Evolutionary conservation across 805 yeast species (phyloP).

Genomic region (Myxozyma monticola): DNA sequence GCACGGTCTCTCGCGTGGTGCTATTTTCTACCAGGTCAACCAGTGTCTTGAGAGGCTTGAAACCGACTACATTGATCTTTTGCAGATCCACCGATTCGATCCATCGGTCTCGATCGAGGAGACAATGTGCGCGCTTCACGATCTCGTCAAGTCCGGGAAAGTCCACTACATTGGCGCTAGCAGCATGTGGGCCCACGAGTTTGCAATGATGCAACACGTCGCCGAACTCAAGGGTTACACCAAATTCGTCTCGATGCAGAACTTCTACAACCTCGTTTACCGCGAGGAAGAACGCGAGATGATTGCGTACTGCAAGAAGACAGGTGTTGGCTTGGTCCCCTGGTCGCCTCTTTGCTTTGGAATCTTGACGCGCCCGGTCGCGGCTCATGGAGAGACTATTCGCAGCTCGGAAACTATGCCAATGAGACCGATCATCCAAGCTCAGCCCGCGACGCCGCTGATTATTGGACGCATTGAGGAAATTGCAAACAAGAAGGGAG

Average conservation of each 20-base stretch:
- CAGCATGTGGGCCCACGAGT: constrained; percentile 56
- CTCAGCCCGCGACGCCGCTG: constrained; percentile 27
- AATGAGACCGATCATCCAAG: constrained; percentile 1
- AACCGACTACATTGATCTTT: constrained; percentile 49
- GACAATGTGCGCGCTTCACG: constrained; percentile 57
- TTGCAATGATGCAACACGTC: constrained; percentile 35
- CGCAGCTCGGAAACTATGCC: constrained; percentile 10
- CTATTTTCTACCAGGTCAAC: background rate
- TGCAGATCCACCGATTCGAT: constrained; percentile 60
- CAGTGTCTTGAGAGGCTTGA: constrained; percentile 45
- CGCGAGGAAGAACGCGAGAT: constrained; percentile 68
- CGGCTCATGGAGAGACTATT: constrained; percentile 7
- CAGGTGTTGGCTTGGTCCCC: constrained; percentile 58
- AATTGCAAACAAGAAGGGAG: constrained; percentile 48
- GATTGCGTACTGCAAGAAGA: constrained; percentile 53
- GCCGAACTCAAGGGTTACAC: constrained; percentile 60
- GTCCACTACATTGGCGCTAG: constrained; percentile 52
- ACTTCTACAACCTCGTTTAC: too few relatives aligned
- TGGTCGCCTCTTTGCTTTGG: constrained; percentile 63
- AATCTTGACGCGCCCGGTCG: constrained; percentile 48
- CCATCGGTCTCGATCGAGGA: constrained; percentile 50
- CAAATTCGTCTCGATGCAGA: constrained; percentile 61
- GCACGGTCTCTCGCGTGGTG: background rate
- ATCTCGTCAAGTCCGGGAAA: constrained; percentile 49
- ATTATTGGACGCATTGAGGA: constrained; percentile 52